These are phyloP conservation scores for Ogataea pilisensis DNA, from an alignment of 805 yeast genomes.

Conservation along the genomic window DNA sequence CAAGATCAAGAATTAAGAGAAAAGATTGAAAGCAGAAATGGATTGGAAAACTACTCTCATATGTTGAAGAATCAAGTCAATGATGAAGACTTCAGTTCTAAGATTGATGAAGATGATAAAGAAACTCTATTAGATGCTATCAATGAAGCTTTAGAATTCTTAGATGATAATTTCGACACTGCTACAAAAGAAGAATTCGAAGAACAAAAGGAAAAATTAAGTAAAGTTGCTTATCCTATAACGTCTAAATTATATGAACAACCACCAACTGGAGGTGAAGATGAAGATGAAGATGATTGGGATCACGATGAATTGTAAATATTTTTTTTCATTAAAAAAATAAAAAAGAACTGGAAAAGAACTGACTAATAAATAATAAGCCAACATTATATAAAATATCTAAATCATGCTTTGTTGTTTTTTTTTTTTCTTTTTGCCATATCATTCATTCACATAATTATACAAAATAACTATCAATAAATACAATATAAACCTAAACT, in stretches of 20 bases:
- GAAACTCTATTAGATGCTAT: conserved; percentile 84
- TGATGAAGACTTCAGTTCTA: conserved; percentile 50
- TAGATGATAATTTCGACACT: conserved; percentile 76
- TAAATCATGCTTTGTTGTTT: too few relatives aligned
- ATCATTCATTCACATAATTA: too few relatives aligned
- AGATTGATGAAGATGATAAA: conserved; percentile 86
- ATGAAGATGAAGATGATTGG: conserved; percentile 52
- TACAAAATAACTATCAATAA: too few relatives aligned
- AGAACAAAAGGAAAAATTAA: conserved; percentile 81
- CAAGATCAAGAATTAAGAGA: conserved; percentile 82
- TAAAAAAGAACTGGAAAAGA: too few relatives aligned
- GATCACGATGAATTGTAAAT: conserved; percentile 66
- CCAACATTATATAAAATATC: too few relatives aligned
- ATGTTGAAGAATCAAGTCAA: conserved; percentile 62
- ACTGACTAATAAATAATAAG: not conserved
- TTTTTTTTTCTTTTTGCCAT: too few relatives aligned
- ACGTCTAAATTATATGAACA: conserved; percentile 75
- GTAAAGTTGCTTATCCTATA: conserved; percentile 84
- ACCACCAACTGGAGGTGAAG: conserved; percentile 44
- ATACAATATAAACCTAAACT: too few relatives aligned
- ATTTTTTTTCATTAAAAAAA: too few relatives aligned
- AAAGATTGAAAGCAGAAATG: conserved; percentile 85
- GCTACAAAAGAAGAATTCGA: conserved; percentile 92
- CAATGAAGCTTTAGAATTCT: conserved; percentile 60
- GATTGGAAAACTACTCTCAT: conserved; percentile 84